Conservation (phyloP, 139 green algal genomes). For the Edaphochlamys debaryana region DNA sequence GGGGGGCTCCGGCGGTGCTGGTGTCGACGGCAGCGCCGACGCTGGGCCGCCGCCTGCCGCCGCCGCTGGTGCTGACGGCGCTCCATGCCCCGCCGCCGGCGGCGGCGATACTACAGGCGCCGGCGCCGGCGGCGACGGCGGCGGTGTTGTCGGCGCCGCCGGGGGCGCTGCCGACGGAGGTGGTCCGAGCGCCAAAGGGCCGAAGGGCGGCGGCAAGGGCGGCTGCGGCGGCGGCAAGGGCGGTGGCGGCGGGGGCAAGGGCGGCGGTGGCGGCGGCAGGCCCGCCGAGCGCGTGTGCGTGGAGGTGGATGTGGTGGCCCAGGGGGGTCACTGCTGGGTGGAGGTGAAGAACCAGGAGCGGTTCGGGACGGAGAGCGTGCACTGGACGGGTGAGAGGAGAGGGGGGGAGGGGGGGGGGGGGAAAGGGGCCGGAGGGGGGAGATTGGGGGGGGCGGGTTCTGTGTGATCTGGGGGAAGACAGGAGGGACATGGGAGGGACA, state of each 20-base stretch:
- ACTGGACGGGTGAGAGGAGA: constrained; percentile 43
- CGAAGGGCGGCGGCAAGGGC: background rate
- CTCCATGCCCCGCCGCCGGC: background rate
- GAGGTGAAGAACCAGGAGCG: constrained; percentile 70
- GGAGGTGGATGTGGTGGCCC: constrained; percentile 63
- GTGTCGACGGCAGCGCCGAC: no score
- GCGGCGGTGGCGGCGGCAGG: constrained; percentile 17
- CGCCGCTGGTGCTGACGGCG: no score
- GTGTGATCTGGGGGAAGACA: no score
- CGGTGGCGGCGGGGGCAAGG: background rate
- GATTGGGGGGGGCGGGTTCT: background rate
- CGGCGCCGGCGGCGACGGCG: background rate
- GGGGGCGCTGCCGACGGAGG: background rate
- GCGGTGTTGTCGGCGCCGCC: background rate
- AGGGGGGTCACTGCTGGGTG: constrained; percentile 63
- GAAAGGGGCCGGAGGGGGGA: background rate
- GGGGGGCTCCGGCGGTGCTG: no score
- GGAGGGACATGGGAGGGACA: background rate
- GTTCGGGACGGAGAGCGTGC: constrained; percentile 54
- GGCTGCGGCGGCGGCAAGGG: background rate
- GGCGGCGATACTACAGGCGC: background rate
- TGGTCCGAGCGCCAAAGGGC: background rate
- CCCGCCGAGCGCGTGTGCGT: no score
- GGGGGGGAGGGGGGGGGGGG: background rate
- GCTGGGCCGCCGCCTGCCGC: no score